Evolutionary conservation across 2,329 filamentous ascomycete species (phyloP).

Genomic region (Eurotiales sp.): DNA sequence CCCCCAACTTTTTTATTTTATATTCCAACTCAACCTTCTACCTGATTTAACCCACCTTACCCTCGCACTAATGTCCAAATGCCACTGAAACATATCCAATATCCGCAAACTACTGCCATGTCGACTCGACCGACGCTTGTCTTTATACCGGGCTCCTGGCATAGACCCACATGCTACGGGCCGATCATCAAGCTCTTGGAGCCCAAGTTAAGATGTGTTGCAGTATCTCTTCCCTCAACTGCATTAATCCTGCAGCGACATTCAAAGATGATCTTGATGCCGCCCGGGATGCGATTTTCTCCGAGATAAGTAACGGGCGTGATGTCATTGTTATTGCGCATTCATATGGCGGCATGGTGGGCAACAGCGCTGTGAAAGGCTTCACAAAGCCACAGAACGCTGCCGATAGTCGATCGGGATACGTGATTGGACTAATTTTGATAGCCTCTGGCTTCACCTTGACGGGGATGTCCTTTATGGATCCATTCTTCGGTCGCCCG

Average conservation of each 20-base stretch:
- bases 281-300: slow-evolving; percentile 33
- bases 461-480: slow-evolving; percentile 40
- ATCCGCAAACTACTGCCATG: no score
- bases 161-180: slow-evolving; percentile 37
- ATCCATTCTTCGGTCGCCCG: slow-evolving; percentile 38
- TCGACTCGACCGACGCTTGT: slow-evolving; percentile 34
- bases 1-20: no score
- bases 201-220: slow-evolving; percentile 29
- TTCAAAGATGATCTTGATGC: slow-evolving; percentile 44
- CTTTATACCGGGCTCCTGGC: slow-evolving; percentile 50
- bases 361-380: slow-evolving; percentile 45
- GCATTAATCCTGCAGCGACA: slow-evolving; percentile 31
- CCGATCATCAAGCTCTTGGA: slow-evolving; percentile 35
- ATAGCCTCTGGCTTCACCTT: slow-evolving; percentile 45
- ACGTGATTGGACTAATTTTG: slow-evolving; percentile 44
- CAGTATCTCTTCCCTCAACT: slow-evolving; percentile 41
- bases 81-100: no score
- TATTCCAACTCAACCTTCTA: no score
- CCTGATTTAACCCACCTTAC: no score
- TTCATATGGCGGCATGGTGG: slow-evolving; percentile 49
- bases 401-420: slow-evolving; percentile 25
- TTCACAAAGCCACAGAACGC: slow-evolving; percentile 27
- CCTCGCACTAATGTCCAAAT: no score
- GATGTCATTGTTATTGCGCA: slow-evolving; percentile 49
- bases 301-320: slow-evolving; percentile 34